Conservation (phyloP, 73 alveolate species). For the Stentor coeruleus region DNA sequence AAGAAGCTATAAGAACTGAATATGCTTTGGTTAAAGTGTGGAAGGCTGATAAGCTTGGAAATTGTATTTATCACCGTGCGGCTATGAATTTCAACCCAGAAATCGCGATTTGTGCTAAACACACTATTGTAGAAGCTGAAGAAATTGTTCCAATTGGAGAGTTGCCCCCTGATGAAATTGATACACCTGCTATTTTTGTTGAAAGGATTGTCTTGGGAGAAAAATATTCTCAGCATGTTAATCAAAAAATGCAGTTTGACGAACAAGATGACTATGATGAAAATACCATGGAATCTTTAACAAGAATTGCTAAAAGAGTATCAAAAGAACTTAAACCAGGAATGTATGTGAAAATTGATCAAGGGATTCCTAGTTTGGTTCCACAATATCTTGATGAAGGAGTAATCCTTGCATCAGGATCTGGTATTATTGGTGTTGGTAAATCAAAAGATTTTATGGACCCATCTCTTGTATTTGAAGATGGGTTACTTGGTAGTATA, state of each 20-base stretch:
- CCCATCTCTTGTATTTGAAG: constrained; percentile 85
- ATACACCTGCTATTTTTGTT: constrained; percentile 72
- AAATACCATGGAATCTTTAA: constrained; percentile 17
- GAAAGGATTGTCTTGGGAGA: constrained; percentile 64
- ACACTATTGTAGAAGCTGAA: constrained; percentile 76
- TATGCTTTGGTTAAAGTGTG: constrained; percentile 60
- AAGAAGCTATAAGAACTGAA: constrained; percentile 64
- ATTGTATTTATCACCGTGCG: constrained; percentile 69
- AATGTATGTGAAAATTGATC: constrained; percentile 81
- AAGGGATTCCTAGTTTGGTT: constrained; percentile 84
- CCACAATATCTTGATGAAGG: constrained; percentile 44
- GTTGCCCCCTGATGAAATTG: constrained; percentile 72
- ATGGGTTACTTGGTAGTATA: constrained; percentile 74
- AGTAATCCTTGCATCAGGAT: constrained; percentile 63
- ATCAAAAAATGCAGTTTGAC: background rate
- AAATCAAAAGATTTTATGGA: constrained; percentile 66
- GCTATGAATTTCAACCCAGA: constrained; percentile 83
- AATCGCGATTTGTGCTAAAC: constrained; percentile 67
- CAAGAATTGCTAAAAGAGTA: constrained; percentile 73
- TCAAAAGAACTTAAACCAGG: constrained; percentile 72
- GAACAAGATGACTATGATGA: background rate
- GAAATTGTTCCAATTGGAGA: constrained; percentile 69
- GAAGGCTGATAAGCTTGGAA: constrained; percentile 87
- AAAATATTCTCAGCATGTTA: constrained; percentile 52
- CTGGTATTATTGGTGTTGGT: constrained; percentile 91